Percentiles rank a stretch among this genome's conserved stretches.
phyloP scores from a whole-genome alignment of 2,329 filamentous ascomycete genomes.

The Colletotrichum sp. region DNA sequence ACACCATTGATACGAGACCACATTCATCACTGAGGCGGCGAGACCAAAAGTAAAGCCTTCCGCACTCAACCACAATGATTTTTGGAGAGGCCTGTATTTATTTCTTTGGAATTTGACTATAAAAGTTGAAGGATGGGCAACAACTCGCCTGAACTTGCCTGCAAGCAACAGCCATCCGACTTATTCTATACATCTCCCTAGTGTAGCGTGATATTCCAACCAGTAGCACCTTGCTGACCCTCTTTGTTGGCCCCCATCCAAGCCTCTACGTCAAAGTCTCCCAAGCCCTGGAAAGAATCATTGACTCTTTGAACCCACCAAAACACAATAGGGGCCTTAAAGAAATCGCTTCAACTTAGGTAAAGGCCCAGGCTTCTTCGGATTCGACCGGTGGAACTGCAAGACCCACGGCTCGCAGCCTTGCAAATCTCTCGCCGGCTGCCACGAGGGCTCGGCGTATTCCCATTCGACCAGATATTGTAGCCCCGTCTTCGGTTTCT shows the following conservation, averaged over 20 bases:
- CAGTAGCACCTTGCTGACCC: neutral
- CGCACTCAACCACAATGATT: neutral
- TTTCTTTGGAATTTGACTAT: neutral
- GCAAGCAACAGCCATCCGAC: no score
- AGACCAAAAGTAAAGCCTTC: neutral
- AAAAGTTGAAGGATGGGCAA: neutral
- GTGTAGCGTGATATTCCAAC: neutral
- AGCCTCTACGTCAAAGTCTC: neutral
- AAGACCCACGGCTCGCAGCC: conserved; percentile 14
- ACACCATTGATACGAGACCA: neutral
- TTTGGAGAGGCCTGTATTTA: neutral
- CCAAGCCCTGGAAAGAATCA: neutral
- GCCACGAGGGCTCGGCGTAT: conserved; percentile 14
- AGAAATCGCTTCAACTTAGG: neutral
- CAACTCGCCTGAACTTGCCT: no score
- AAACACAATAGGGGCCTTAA: neutral
- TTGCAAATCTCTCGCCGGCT: conserved; percentile 8
- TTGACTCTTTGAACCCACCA: neutral
- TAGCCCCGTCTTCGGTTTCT: neutral
- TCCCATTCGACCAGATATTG: conserved; percentile 13
- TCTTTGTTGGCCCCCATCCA: neutral
- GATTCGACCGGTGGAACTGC: neutral
- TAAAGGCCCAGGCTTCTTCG: neutral
- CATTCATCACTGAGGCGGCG: neutral
- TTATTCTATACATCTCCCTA: neutral